Conservation (phyloP, 805 yeast species). For the Wickerhamiella dianesei region DNA sequence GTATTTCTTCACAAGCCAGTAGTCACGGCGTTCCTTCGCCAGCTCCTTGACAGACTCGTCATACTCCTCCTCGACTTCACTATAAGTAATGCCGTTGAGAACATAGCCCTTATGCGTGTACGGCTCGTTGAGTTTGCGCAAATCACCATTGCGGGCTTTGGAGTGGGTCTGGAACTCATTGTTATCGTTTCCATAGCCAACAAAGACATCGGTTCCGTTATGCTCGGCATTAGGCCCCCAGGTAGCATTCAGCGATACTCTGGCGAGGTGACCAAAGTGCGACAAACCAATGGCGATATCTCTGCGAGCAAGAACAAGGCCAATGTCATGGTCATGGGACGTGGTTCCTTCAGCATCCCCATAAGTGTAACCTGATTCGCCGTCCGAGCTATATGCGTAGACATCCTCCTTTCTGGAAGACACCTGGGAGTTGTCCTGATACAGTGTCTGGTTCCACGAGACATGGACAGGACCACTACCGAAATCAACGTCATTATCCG, state of each 20-base stretch:
- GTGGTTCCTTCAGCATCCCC: neutral
- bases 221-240: neutral
- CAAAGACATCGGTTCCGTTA: neutral
- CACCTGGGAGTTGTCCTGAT: neutral
- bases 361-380: too few relatives aligned
- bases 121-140: neutral
- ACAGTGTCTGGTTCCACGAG: neutral
- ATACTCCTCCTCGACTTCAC: neutral
- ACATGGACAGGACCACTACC: neutral
- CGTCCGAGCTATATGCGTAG: too few relatives aligned
- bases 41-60: neutral
- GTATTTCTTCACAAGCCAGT: neutral
- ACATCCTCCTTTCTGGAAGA: neutral
- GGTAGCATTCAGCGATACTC: neutral
- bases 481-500: neutral
- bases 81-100: neutral
- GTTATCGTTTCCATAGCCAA: neutral
- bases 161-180: neutral
- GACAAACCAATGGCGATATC: neutral
- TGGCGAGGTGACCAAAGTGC: neutral
- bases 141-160: neutral
- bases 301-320: neutral
- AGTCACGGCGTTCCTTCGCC: neutral
- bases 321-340: neutral
- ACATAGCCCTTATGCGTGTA: neutral